These are phyloP conservation scores for Solanum pimpinellifolium DNA, from an alignment of 257 asterid genomes.

Conservation along the genomic window DNA sequence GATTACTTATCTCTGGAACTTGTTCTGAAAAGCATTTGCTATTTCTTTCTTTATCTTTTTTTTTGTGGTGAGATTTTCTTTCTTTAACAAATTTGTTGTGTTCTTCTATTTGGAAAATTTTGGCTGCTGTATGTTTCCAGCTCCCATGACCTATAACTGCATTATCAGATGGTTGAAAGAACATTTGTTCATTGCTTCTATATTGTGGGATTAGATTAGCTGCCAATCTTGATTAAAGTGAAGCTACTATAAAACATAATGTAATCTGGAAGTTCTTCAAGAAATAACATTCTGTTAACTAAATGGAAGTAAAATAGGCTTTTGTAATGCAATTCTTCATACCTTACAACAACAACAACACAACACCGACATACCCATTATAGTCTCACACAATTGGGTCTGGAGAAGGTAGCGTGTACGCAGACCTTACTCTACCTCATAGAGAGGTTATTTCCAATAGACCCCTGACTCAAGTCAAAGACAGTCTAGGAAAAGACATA, in stretches of 20 bases:
- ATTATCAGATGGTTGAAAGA: not conserved
- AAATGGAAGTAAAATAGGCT: not conserved
- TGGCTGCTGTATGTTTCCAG: not conserved
- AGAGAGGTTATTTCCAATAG: not conserved
- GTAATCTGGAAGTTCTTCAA: not conserved
- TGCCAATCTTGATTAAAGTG: not conserved
- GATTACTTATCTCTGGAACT: conserved; percentile 1
- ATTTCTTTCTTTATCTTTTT: not conserved
- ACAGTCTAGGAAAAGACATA: not conserved
- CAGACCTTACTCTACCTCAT: not conserved
- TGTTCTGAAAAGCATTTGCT: not conserved
- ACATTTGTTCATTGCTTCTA: not conserved
- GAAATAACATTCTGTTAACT: not conserved
- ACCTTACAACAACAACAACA: not conserved
- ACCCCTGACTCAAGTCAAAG: not conserved
- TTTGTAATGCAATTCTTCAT: not conserved
- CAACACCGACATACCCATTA: not conserved
- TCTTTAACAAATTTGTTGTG: not conserved
- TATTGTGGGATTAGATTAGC: not conserved
- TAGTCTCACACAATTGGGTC: not conserved
- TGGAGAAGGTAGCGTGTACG: not conserved
- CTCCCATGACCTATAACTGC: not conserved
- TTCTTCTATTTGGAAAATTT: not conserved
- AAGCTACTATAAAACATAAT: not conserved
- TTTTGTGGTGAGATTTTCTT: not conserved